These are phyloP conservation scores for Coemansia sp. DNA, from an alignment of 192 early-diverging fungal genomes.

Conservation along the genomic window DNA sequence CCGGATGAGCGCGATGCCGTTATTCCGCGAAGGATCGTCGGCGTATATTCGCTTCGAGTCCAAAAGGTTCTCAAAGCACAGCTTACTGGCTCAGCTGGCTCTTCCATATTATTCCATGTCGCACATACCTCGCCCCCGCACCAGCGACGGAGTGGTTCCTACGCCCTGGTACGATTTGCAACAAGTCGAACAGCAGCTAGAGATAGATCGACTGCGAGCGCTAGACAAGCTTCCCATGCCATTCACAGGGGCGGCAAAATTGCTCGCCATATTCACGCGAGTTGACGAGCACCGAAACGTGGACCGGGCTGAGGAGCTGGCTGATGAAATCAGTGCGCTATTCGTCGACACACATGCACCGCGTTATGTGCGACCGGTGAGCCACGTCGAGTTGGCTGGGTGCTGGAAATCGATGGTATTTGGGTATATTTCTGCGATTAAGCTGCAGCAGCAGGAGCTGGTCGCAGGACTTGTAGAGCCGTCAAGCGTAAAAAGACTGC, in stretches of 20 bases:
- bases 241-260: slow-evolving; percentile 20
- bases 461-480: neutral
- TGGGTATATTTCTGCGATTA: slow-evolving; percentile 24
- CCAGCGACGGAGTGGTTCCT: slow-evolving; percentile 2
- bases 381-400: slow-evolving; percentile 15
- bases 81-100: slow-evolving; percentile 23
- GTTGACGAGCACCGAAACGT: slow-evolving; percentile 49
- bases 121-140: slow-evolving; percentile 2
- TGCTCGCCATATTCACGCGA: slow-evolving; percentile 36
- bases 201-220: slow-evolving; percentile 45
- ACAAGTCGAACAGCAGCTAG: slow-evolving; percentile 40
- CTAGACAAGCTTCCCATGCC: slow-evolving; percentile 46
- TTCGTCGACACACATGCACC: slow-evolving; percentile 21
- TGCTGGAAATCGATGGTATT: slow-evolving; percentile 40
- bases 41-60: slow-evolving; percentile 29
- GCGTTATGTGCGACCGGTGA: slow-evolving; percentile 12
- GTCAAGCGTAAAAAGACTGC: neutral
- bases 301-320: slow-evolving; percentile 29
- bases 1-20: slow-evolving; percentile 50
- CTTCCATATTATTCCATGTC: slow-evolving; percentile 38
- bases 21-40: slow-evolving; percentile 44
- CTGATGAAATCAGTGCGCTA: slow-evolving; percentile 28
- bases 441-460: slow-evolving; percentile 11
- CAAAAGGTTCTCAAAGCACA: slow-evolving; percentile 13
- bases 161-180: slow-evolving; percentile 30